Evolutionary conservation across 139 green algal species (phyloP).

Genomic region (Limnomonas spitsbergensis): DNA sequence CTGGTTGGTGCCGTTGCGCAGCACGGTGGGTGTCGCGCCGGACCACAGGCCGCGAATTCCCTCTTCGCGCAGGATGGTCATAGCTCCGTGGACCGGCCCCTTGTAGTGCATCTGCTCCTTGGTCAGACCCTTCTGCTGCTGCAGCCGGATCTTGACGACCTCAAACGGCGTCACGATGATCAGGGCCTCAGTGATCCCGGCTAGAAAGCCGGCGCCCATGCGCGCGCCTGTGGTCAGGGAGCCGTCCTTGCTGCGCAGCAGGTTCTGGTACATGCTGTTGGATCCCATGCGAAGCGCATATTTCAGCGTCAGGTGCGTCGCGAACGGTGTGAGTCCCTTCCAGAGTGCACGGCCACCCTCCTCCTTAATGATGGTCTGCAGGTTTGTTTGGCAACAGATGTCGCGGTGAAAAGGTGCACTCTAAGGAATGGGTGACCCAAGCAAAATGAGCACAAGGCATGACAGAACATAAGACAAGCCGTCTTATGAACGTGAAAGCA

Average conservation of each 20-base stretch:
- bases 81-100: constrained; percentile 80
- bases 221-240: constrained; percentile 30
- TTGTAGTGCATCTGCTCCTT: constrained; percentile 28
- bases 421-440: no score
- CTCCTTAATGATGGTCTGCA: constrained; percentile 61
- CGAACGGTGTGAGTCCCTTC: constrained; percentile 94
- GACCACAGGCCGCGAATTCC: constrained; percentile 82
- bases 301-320: constrained; percentile 92
- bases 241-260: constrained; percentile 18
- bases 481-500: no score
- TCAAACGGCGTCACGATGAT: constrained; percentile 96
- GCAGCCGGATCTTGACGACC: constrained; percentile 92
- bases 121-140: constrained; percentile 78
- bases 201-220: constrained; percentile 75
- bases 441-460: no score
- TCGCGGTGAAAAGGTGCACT: not conserved
- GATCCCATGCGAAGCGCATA: constrained; percentile 92
- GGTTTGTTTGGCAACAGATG: not conserved
- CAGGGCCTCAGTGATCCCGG: constrained; percentile 86
- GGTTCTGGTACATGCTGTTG: constrained; percentile 83
- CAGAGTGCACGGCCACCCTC: constrained; percentile 83
- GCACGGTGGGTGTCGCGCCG: constrained; percentile 82
- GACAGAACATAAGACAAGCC: no score
- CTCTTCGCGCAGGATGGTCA: constrained; percentile 80
- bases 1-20: constrained; percentile 93